Evolutionary conservation across 164 flowering plant species (phyloP).

Genomic region (Houttuynia cordata): DNA sequence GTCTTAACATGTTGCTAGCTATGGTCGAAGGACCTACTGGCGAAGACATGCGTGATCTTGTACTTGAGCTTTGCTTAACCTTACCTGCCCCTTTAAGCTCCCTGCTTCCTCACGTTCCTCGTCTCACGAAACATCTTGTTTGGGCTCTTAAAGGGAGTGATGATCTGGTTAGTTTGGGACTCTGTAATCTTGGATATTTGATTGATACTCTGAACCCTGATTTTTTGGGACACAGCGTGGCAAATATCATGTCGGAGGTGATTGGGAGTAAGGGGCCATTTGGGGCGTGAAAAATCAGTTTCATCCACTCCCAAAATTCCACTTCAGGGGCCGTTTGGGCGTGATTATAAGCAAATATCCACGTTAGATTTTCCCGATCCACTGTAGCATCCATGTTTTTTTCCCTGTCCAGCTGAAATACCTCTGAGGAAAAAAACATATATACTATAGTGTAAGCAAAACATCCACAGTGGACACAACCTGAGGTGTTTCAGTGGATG

Average conservation of each 20-base stretch:
- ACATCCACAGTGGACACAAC: no score
- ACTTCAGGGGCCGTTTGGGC: no score
- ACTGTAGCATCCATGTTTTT: no score
- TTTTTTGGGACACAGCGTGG: constrained; percentile 97
- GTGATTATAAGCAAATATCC: no score
- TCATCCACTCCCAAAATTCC: no score
- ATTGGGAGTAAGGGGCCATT: no score
- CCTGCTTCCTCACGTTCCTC: constrained; percentile 80
- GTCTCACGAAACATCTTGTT: constrained; percentile 94
- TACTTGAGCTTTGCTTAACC: constrained; percentile 83
- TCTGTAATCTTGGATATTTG: constrained; percentile 95
- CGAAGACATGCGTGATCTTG: constrained; percentile 88
- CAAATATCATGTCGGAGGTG: constrained; percentile 88
- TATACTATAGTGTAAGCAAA: no score
- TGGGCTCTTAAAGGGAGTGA: constrained; percentile 82
- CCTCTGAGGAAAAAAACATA: no score
- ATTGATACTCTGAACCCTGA: constrained; percentile 98
- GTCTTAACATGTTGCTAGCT: constrained; percentile 79
- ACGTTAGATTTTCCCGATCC: no score
- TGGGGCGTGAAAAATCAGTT: no score
- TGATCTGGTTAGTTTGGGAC: constrained; percentile 75
- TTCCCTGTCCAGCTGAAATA: no score
- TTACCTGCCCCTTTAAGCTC: constrained; percentile 96
- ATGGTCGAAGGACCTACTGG: constrained; percentile 98
- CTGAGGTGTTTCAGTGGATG: no score